A percentile compares a stretch with the other conserved stretches of the same genome.
Evolutionary conservation across 306 rosid species (phyloP).

Genomic region (Cucumis cinereus): DNA sequence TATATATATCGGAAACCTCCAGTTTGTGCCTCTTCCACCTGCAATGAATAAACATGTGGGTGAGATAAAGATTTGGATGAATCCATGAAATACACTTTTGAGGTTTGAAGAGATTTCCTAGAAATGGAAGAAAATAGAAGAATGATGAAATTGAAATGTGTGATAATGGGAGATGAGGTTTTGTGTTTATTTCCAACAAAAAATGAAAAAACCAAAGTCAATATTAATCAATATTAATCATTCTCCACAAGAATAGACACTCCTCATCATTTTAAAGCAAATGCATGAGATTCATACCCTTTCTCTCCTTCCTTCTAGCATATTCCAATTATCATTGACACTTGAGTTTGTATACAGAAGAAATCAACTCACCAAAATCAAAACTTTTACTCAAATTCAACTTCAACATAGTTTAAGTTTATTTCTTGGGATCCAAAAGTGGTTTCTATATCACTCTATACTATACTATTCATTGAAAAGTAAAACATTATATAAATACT

Average conservation of each 20-base stretch:
- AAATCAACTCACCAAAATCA: neutral
- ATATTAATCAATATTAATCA: neutral
- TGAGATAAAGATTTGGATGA: no score
- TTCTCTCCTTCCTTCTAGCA: neutral
- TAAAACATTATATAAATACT: neutral
- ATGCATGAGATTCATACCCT: neutral
- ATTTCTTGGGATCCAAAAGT: neutral
- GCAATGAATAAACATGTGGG: no score
- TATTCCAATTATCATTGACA: neutral
- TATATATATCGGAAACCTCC: no score
- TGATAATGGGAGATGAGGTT: neutral
- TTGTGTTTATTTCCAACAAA: neutral
- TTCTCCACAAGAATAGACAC: neutral
- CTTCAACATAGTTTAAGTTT: neutral
- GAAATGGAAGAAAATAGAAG: neutral
- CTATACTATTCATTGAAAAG: neutral
- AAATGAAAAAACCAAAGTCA: neutral
- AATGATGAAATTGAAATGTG: neutral
- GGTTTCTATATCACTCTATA: neutral
- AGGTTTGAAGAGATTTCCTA: neutral
- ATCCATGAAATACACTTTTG: neutral
- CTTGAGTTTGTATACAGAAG: neutral
- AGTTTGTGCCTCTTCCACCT: no score
- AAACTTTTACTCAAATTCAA: neutral
- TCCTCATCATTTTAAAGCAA: neutral